These are phyloP conservation scores for Alternaria angustiovoidea DNA, from an alignment of 2,329 filamentous ascomycete species.

Conservation along the genomic window DNA sequence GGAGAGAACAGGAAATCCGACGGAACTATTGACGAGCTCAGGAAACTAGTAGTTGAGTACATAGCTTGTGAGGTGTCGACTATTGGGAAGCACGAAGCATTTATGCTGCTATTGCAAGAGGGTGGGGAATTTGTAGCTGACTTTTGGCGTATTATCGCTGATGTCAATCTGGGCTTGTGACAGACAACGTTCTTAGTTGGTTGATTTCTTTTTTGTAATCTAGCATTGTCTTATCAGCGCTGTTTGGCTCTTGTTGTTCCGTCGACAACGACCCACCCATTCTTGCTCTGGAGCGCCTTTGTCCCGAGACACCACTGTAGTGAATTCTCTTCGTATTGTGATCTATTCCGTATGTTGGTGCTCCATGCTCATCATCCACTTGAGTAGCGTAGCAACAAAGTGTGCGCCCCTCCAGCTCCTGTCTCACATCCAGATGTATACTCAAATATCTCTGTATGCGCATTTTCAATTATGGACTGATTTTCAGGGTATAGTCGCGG, in stretches of 20 bases:
- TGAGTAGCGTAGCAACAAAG: too few relatives aligned
- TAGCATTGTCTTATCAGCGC: too few relatives aligned
- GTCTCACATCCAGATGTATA: neutral
- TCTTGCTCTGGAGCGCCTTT: neutral
- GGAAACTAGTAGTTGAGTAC: slow-evolving; percentile 34
- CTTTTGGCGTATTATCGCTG: slow-evolving; percentile 9
- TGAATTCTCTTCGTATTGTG: neutral
- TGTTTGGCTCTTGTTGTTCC: neutral
- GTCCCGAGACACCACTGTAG: too few relatives aligned
- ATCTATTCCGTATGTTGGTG: neutral
- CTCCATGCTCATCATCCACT: neutral
- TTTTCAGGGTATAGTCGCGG: neutral
- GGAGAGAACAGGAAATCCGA: slow-evolving; percentile 17
- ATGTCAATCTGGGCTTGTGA: too few relatives aligned
- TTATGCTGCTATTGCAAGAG: slow-evolving; percentile 26
- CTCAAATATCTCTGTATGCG: neutral
- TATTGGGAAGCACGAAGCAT: slow-evolving; percentile 26
- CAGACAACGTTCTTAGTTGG: neutral
- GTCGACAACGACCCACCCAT: neutral
- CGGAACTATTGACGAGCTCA: slow-evolving; percentile 29
- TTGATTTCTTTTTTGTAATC: neutral
- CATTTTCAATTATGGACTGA: neutral
- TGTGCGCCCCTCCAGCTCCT: neutral
- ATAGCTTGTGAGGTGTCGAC: slow-evolving; percentile 30
- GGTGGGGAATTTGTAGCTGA: slow-evolving; percentile 40